Percentiles rank a stretch among this genome's conserved stretches.
These are phyloP conservation scores for Colletotrichum ledebouriae DNA, from an alignment of 2,329 filamentous ascomycete species.

Conservation along the genomic window DNA sequence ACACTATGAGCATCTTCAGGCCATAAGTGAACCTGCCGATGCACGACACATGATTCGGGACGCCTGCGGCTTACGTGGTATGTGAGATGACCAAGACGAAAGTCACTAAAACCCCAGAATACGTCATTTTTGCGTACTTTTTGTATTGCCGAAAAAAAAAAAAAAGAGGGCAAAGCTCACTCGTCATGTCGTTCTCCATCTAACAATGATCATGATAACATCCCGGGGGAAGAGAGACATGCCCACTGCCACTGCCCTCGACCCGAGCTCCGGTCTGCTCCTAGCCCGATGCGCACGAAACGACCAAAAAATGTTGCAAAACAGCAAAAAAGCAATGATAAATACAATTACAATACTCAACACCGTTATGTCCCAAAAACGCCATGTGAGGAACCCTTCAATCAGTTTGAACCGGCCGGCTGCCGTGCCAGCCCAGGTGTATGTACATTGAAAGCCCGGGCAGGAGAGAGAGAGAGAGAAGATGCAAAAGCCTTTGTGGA, in stretches of 20 bases:
- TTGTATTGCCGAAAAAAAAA: slow-evolving; percentile 37
- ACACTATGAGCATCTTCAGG: too few relatives aligned
- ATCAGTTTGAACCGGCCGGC: slow-evolving; percentile 30
- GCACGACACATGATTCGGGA: too few relatives aligned
- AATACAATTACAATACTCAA: slow-evolving; percentile 41
- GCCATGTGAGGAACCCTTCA: slow-evolving; percentile 29
- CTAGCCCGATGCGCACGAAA: slow-evolving; percentile 9
- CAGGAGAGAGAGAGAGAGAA: slow-evolving; percentile 31
- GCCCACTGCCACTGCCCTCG: slow-evolving; percentile 31
- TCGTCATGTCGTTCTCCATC: slow-evolving; percentile 15
- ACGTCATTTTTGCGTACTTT: slow-evolving; percentile 18
- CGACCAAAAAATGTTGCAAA: slow-evolving; percentile 26
- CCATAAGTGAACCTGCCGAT: too few relatives aligned
- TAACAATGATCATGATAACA: slow-evolving; percentile 21
- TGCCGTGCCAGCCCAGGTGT: slow-evolving; percentile 38
- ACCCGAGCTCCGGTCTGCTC: slow-evolving; percentile 3
- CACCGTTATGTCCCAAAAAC: slow-evolving; percentile 35
- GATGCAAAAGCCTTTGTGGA: slow-evolving; percentile 30
- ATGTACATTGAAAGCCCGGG: slow-evolving; percentile 38
- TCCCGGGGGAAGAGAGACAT: slow-evolving; percentile 9
- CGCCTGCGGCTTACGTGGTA: too few relatives aligned
- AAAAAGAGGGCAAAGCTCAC: slow-evolving; percentile 29
- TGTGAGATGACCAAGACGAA: neutral
- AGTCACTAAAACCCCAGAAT: neutral
- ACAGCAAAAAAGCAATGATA: slow-evolving; percentile 26